Conservation (phyloP, 192 early-diverging fungal genomes). For the Coemansia brasiliensis region DNA sequence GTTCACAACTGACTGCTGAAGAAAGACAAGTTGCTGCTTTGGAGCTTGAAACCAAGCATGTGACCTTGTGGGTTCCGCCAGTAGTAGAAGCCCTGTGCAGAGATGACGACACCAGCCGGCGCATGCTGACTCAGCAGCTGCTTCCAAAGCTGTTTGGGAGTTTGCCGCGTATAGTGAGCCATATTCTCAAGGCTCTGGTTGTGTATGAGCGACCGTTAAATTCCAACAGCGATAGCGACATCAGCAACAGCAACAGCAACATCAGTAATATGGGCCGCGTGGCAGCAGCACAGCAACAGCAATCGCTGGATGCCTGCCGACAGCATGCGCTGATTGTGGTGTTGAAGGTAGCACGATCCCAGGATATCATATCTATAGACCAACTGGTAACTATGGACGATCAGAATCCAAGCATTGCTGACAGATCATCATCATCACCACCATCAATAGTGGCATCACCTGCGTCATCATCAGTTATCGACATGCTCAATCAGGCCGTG, state of each 20-base stretch:
- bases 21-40: not conserved
- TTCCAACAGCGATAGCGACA: not conserved
- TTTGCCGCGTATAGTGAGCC: constrained; percentile 23
- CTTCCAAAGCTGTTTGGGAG: constrained; percentile 23
- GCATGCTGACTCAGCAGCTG: constrained; percentile 43
- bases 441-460: not conserved
- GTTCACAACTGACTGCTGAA: too few relatives aligned
- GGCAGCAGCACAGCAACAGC: constrained; percentile 14
- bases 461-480: constrained; percentile 4
- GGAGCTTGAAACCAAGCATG: constrained; percentile 20
- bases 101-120: constrained; percentile 46
- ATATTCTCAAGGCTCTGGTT: constrained; percentile 21
- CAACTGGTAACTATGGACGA: constrained; percentile 22
- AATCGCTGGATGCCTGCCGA: constrained; percentile 23
- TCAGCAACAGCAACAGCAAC: too few relatives aligned
- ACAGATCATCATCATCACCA: not conserved
- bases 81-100: constrained; percentile 37
- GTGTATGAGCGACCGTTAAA: not conserved
- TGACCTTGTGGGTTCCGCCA: constrained; percentile 26
- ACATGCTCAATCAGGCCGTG: constrained; percentile 62
- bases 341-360: constrained; percentile 39
- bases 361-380: constrained; percentile 37
- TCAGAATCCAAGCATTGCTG: not conserved
- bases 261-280: constrained; percentile 8
- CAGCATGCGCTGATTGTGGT: constrained; percentile 55